A percentile compares a stretch with the other conserved stretches of the same genome.
Conservation (phyloP, 257 asterid species). For the Penstemon newberryi region DNA sequence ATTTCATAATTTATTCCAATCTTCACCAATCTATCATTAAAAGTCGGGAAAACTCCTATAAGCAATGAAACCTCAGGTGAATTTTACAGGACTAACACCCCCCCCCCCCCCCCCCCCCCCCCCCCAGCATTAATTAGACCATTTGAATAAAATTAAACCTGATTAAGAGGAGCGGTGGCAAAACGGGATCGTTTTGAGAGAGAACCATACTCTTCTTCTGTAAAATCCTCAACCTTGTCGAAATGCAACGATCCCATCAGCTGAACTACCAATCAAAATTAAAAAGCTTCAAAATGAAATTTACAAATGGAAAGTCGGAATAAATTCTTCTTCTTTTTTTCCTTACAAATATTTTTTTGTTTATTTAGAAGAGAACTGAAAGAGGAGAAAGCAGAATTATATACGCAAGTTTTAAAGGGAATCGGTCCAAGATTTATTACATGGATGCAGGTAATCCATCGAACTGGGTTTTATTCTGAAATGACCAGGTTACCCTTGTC, state of each 20-base stretch:
- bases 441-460: conserved; percentile 6
- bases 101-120: too few relatives aligned
- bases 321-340: not conserved
- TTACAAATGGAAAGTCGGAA: conserved; percentile 21
- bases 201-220: conserved; percentile 51
- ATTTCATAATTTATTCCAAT: too few relatives aligned
- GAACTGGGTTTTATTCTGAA: not conserved
- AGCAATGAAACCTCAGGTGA: too few relatives aligned
- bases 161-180: conserved; percentile 35
- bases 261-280: conserved; percentile 38
- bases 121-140: too few relatives aligned
- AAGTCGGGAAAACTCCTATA: too few relatives aligned
- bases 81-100: too few relatives aligned
- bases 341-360: not conserved
- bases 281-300: conserved; percentile 23
- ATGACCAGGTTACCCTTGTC: conserved; percentile 22
- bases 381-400: conserved; percentile 20
- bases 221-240: conserved; percentile 39
- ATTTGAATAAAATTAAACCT: conserved; percentile 34
- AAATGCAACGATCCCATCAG: conserved; percentile 45
- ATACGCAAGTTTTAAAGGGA: conserved; percentile 26
- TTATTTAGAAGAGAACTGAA: conserved; percentile 9
- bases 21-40: too few relatives aligned
- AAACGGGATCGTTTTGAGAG: conserved; percentile 50
- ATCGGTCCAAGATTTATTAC: conserved; percentile 35